Conservation (phyloP, 1,139 yeast species). For the Debaryomyces udenii region DNA sequence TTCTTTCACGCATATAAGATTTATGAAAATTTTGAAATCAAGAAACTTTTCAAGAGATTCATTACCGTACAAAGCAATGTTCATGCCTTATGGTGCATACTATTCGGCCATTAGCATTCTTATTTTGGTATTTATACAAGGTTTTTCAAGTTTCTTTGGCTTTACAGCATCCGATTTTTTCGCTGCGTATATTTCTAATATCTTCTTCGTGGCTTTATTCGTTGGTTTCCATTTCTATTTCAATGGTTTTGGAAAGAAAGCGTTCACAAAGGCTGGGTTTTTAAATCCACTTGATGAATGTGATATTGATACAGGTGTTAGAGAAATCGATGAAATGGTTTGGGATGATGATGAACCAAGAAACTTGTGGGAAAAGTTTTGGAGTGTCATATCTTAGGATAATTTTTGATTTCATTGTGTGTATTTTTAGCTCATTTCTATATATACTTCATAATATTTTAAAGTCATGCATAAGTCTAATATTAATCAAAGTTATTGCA, state of each 20-base stretch:
- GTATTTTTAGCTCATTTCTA: not conserved
- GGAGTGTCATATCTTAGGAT: conserved; percentile 35
- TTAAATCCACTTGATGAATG: conserved; percentile 54
- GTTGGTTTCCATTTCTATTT: conserved; percentile 53
- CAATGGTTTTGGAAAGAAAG: conserved; percentile 39
- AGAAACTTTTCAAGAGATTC: conserved; percentile 65
- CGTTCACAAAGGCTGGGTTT: conserved; percentile 35
- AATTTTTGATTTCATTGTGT: conserved; percentile 1
- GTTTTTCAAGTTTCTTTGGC: conserved; percentile 62
- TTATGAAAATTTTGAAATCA: conserved; percentile 60
- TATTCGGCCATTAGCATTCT: conserved; percentile 55
- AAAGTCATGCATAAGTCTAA: not conserved
- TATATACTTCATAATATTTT: not conserved
- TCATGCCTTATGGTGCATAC: conserved; percentile 67
- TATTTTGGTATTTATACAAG: conserved; percentile 67
- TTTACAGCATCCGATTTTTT: conserved; percentile 60
- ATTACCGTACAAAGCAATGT: conserved; percentile 69
- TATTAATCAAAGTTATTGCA: not conserved
- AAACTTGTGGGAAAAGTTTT: conserved; percentile 57
- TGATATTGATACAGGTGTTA: conserved; percentile 63
- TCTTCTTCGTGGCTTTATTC: conserved; percentile 58
- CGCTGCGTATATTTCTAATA: conserved; percentile 66
- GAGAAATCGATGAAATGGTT: conserved; percentile 55
- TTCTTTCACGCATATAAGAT: conserved; percentile 64
- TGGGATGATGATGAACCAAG: conserved; percentile 56